Evolutionary conservation across 2,329 filamentous ascomycete genomes (phyloP).

Genomic region (Thielaviopsis punctulata): DNA sequence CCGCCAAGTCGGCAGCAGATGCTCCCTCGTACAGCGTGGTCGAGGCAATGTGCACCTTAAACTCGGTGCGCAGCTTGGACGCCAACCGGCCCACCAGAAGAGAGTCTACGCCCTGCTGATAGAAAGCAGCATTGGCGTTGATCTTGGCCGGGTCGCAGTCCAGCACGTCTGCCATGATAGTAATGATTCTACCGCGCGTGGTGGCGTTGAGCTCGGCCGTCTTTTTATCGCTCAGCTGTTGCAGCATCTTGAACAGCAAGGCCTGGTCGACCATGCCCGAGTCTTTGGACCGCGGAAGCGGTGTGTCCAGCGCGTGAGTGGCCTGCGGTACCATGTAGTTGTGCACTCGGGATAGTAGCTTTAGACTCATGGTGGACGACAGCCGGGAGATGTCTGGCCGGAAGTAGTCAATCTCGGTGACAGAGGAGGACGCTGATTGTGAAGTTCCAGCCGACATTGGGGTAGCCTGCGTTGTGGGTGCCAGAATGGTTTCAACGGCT

Average conservation of each 20-base stretch:
- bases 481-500: conserved; percentile 7
- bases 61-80: conserved; percentile 31
- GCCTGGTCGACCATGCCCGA: conserved; percentile 20
- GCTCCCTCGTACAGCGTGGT: conserved; percentile 33
- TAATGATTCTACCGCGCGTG: conserved; percentile 23
- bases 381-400: conserved; percentile 6
- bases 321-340: conserved; percentile 24
- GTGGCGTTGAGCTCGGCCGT: conserved; percentile 15
- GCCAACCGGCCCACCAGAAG: conserved; percentile 34
- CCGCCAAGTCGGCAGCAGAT: conserved; percentile 24
- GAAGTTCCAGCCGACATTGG: not conserved
- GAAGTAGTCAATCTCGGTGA: conserved; percentile 2
- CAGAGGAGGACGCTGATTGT: not conserved
- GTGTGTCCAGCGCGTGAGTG: conserved; percentile 19
- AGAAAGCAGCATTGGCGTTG: conserved; percentile 28
- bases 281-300: conserved; percentile 19
- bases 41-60: conserved; percentile 31
- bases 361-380: conserved; percentile 5
- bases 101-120: conserved; percentile 35
- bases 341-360: conserved; percentile 13
- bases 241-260: conserved; percentile 20
- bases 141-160: conserved; percentile 23
- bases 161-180: conserved; percentile 29
- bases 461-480: not conserved
- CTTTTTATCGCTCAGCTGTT: conserved; percentile 15